phyloP scores from a whole-genome alignment of 371 early-diverging fungal genomes.

The Saksenaea oblongispora region DNA sequence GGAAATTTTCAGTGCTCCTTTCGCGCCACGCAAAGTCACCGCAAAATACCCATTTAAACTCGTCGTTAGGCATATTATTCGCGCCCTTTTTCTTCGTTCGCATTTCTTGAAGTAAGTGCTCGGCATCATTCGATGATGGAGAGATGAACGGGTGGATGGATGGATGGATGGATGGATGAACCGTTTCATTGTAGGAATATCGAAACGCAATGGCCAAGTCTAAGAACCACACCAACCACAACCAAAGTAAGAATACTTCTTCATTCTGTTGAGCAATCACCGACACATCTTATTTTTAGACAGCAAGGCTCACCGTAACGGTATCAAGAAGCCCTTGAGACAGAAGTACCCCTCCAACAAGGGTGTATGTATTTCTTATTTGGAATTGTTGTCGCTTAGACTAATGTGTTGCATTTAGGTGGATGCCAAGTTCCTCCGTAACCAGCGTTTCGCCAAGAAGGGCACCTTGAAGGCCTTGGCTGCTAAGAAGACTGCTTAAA shows the following conservation, averaged over 20 bases:
- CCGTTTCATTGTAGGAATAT: constrained; percentile 12
- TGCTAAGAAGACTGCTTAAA: constrained; percentile 17
- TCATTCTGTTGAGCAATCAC: not conserved
- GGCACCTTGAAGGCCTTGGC: constrained; percentile 54
- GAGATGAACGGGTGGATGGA: constrained; percentile 9
- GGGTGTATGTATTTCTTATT: constrained; percentile 70
- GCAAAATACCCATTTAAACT: not conserved
- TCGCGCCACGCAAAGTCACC: not conserved
- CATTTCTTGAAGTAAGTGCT: constrained; percentile 1
- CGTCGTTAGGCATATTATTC: not conserved
- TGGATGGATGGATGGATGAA: constrained; percentile 15
- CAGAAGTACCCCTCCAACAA: constrained; percentile 88
- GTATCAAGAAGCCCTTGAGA: constrained; percentile 94
- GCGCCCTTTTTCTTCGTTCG: constrained; percentile 6
- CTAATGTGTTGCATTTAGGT: constrained; percentile 43
- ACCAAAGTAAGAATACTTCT: constrained; percentile 79
- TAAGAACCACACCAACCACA: constrained; percentile 99
- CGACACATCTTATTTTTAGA: constrained; percentile 36
- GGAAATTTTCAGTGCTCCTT: not conserved
- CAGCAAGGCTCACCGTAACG: constrained; percentile 98
- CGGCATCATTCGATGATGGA: not conserved
- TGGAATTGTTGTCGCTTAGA: not conserved
- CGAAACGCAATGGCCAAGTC: constrained; percentile 86
- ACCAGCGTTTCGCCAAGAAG: constrained; percentile 97
- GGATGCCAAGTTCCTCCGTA: constrained; percentile 97